A percentile compares a stretch with the other conserved stretches of the same genome.
Evolutionary conservation across 192 early-diverging fungal species (phyloP).

Genomic region (Mortierella claussenii): DNA sequence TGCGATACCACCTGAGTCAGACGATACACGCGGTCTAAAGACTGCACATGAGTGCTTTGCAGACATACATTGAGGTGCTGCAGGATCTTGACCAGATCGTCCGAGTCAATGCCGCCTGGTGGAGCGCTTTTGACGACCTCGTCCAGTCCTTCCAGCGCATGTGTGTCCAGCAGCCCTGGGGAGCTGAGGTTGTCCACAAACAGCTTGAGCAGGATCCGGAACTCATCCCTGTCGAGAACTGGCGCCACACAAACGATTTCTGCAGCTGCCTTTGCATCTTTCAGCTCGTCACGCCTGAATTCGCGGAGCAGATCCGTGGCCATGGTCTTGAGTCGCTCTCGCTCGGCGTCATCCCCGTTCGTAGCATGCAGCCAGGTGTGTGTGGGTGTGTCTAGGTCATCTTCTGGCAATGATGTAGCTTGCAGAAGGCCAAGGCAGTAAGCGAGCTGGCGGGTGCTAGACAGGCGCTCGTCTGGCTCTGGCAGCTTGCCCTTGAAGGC

Average conservation of each 20-base stretch:
- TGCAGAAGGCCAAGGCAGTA: not conserved
- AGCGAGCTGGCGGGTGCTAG: too few species aligned
- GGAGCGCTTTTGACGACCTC: not conserved
- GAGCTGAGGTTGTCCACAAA: not conserved
- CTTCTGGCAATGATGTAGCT: not conserved
- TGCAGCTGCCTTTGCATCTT: not conserved
- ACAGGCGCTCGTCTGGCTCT: too few species aligned
- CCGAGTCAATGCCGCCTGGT: not conserved
- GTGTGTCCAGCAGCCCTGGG: not conserved
- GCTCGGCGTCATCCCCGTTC: not conserved
- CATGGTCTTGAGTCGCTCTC: not conserved
- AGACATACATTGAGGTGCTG: not conserved
- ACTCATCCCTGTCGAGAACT: not conserved
- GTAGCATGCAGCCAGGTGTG: not conserved
- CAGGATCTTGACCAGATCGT: conserved; percentile 14
- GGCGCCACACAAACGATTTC: not conserved
- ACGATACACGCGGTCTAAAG: not conserved
- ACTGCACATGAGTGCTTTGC: conserved; percentile 1
- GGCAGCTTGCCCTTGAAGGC: too few species aligned
- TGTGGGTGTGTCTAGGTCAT: not conserved
- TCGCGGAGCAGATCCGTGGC: not conserved
- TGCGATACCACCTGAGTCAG: conserved; percentile 5
- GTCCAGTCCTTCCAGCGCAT: not conserved
- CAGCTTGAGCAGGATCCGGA: not conserved
- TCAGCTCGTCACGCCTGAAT: not conserved